Percentiles rank a stretch among this genome's conserved stretches.
Evolutionary conservation across 306 rosid genomes (phyloP).

Genomic region (Acacia acuminata): DNA sequence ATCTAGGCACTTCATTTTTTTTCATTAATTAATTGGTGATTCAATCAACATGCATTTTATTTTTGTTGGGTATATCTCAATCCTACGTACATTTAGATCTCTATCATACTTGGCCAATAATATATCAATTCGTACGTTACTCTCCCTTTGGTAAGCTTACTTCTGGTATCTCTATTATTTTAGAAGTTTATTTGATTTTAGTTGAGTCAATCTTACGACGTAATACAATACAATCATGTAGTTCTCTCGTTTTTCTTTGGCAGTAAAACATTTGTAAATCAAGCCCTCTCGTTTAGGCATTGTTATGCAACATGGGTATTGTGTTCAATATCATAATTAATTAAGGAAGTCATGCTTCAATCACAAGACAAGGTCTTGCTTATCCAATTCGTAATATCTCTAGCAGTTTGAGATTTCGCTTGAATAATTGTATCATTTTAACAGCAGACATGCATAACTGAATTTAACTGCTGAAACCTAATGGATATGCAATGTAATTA

Average conservation of each 20-base stretch:
- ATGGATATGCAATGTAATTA: background rate
- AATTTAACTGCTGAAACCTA: background rate
- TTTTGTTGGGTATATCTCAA: no score
- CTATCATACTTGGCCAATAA: background rate
- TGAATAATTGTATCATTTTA: background rate
- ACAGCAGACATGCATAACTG: background rate
- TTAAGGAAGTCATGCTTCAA: background rate
- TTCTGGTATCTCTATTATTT: background rate
- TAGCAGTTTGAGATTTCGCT: background rate
- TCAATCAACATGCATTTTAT: no score
- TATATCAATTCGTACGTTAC: background rate
- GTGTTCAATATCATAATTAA: background rate
- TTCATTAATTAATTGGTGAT: background rate
- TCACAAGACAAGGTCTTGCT: background rate
- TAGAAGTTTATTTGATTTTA: no score
- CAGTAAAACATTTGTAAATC: background rate
- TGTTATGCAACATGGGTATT: background rate
- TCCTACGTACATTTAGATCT: background rate
- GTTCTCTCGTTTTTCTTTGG: background rate
- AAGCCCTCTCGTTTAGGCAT: background rate
- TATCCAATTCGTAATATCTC: background rate
- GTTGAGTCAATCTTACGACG: no score
- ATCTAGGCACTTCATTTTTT: background rate
- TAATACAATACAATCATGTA: background rate
- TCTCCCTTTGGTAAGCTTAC: background rate